Evolutionary conservation across 192 early-diverging fungal genomes (phyloP).

Genomic region (Podila horticola): DNA sequence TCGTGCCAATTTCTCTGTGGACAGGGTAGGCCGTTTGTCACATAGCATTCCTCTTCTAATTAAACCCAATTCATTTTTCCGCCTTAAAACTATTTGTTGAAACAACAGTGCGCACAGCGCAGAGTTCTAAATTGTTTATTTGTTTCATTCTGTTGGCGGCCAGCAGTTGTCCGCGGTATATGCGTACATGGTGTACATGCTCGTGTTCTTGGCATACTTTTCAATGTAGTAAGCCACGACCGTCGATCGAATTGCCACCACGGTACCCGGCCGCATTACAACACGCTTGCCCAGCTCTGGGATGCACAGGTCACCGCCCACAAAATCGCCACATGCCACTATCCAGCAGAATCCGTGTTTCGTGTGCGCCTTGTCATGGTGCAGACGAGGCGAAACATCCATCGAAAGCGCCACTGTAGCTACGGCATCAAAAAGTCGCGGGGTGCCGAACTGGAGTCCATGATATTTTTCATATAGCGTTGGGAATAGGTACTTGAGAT

Average conservation of each 20-base stretch:
- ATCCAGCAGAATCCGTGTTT: constrained; percentile 52
- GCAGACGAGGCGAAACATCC: constrained; percentile 44
- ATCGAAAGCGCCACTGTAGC: constrained; percentile 44
- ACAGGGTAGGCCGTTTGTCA: too few species aligned
- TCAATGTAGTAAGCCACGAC: constrained; percentile 50
- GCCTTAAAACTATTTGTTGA: background rate
- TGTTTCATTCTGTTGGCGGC: constrained; percentile 42
- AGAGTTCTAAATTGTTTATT: background rate
- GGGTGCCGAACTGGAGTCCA: constrained; percentile 48
- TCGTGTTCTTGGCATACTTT: constrained; percentile 42
- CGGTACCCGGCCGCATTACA: constrained; percentile 47
- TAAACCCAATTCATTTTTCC: background rate
- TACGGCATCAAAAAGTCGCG: constrained; percentile 48
- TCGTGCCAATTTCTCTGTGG: too few species aligned
- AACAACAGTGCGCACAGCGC: background rate
- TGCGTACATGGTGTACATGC: constrained; percentile 40
- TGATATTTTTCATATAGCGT: constrained; percentile 52
- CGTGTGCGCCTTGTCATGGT: constrained; percentile 43
- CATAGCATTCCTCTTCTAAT: too few species aligned
- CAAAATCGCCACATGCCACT: constrained; percentile 47
- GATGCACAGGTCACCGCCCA: constrained; percentile 47
- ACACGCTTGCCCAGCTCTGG: constrained; percentile 47
- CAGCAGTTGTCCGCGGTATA: constrained; percentile 51
- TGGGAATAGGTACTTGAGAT: constrained; percentile 46
- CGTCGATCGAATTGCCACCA: constrained; percentile 47